Evolutionary conservation across 2,329 filamentous ascomycete species (phyloP).

Genomic region (Fusarium coffeatum): DNA sequence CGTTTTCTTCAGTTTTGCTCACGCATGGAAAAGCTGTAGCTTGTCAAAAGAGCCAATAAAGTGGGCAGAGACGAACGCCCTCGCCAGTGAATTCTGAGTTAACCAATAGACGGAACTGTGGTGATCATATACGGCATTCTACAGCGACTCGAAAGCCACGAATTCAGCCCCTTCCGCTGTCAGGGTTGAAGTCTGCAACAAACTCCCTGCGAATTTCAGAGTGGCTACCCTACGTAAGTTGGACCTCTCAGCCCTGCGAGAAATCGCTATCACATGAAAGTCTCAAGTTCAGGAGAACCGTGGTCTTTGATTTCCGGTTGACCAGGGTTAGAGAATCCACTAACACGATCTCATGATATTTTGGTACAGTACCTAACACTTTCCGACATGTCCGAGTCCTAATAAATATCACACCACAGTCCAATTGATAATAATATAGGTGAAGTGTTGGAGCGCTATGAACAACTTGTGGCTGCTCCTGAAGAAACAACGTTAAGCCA

Average conservation of each 20-base stretch:
- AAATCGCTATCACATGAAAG: conserved; percentile 20
- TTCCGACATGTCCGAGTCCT: conserved; percentile 14
- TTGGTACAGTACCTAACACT: conserved; percentile 15
- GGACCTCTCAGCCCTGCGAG: background rate
- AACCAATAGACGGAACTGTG: background rate
- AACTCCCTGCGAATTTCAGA: background rate
- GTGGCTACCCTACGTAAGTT: background rate
- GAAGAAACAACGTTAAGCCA: conserved; percentile 24
- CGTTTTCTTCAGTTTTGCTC: background rate
- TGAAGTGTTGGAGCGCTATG: background rate
- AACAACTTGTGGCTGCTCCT: background rate
- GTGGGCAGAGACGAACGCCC: background rate
- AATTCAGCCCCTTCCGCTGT: background rate
- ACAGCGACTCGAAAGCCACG: background rate
- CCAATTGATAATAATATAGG: background rate
- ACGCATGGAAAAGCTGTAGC: background rate
- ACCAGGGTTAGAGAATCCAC: conserved; percentile 10
- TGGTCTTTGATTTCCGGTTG: background rate
- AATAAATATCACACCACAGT: conserved; percentile 21
- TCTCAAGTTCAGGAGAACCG: background rate
- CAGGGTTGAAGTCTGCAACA: background rate
- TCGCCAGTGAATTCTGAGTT: background rate
- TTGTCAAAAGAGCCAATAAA: background rate
- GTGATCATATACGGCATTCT: background rate
- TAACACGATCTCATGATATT: conserved; percentile 21